Base-by-base conservation (phyloP, 2,329 filamentous ascomycete genomes). In the Sporothrix inflata region DNA sequence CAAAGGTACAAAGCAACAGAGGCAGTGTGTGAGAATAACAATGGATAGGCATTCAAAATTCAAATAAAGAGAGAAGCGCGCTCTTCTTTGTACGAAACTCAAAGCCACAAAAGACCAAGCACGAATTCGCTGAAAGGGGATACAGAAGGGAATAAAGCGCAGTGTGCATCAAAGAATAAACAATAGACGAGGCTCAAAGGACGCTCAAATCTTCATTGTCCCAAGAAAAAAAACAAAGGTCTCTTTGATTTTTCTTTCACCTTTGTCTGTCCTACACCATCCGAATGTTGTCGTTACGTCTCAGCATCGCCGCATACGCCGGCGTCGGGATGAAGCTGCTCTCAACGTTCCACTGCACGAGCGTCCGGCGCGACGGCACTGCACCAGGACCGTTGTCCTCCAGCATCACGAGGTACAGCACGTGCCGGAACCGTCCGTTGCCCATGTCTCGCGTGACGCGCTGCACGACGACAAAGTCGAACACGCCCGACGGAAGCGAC, bases 281-380 rank as follows among this genome's bases (percentile, higher is more conserved):
- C 30, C 65, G 45, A 49, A 71, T 71, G 5, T 38, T 45, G 38
- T 51, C 14, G 11, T 49, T 34, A 19, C 30, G 14, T n/a, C n/a
- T 9, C 57, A 71, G 47, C 69, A 71, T 71, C 8, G 27, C 60
- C 14, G 45, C 47, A 38, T 65, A 71, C 27, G n/a, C 57, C 1
- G 45, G 55, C 21, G 69, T 65, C 34, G 38, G 30, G 14, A 71
- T 66, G 21, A 71, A 66, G 24, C 45, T 53, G 42, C 34, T n/a
- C 21, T 71, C 60, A 45, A 71, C 69, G 7, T 53, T 63, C 69
- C 69, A 71, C 57, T 65, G 69, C n/a, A 71, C 69, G 27, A 71
- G 51, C 21, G 63, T 11, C n/a, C 61, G 70, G 24, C 63, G 70
- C 27, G 61, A 27, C 6, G 51, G 38, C 19, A 49, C 12, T 1